Conservation (phyloP, 1,284 basidiomycete genomes). For the Austroboletus rostrupii region DNA sequence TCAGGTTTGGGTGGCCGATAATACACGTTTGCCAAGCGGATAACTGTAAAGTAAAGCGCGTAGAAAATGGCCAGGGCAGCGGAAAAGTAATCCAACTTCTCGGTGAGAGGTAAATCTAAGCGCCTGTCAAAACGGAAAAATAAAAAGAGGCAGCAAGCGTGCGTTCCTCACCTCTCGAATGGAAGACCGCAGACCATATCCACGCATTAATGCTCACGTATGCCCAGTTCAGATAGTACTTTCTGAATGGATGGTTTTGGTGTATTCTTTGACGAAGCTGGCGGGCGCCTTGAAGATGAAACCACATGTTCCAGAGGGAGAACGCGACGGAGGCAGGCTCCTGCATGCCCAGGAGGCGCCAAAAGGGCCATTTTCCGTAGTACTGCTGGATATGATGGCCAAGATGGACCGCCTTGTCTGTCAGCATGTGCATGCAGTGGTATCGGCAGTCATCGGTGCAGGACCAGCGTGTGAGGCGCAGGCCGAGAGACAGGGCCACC, state of each 20-base stretch:
- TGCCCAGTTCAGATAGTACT: constrained; percentile 69
- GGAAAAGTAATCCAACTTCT: constrained; percentile 93
- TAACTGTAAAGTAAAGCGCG: constrained; percentile 68
- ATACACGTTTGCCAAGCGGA: constrained; percentile 82
- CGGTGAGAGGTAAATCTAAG: constrained; percentile 78
- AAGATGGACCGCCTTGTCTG: constrained; percentile 50
- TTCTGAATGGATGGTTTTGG: constrained; percentile 62
- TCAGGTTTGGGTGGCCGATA: constrained; percentile 22
- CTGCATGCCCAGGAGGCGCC: constrained; percentile 81
- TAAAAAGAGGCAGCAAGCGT: not conserved
- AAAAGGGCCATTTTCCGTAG: constrained; percentile 97
- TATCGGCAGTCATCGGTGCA: constrained; percentile 90
- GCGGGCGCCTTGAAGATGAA: constrained; percentile 58
- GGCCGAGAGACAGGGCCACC: constrained; percentile 39
- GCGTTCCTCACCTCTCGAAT: constrained; percentile 71
- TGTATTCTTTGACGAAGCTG: constrained; percentile 51
- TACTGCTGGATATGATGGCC: constrained; percentile 67
- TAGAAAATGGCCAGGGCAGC: constrained; percentile 81
- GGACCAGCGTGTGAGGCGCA: constrained; percentile 66
- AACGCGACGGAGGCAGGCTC: constrained; percentile 93
- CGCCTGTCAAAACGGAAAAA: constrained; percentile 11
- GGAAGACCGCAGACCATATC: constrained; percentile 91
- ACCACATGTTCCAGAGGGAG: constrained; percentile 79
- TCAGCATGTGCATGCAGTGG: constrained; percentile 82
- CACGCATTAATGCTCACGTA: constrained; percentile 84